A percentile compares a stretch with the other conserved stretches of the same genome.
Evolutionary conservation across 768 basidiomycete species (phyloP).

Genomic region (Hemileccinum rubropunctum): DNA sequence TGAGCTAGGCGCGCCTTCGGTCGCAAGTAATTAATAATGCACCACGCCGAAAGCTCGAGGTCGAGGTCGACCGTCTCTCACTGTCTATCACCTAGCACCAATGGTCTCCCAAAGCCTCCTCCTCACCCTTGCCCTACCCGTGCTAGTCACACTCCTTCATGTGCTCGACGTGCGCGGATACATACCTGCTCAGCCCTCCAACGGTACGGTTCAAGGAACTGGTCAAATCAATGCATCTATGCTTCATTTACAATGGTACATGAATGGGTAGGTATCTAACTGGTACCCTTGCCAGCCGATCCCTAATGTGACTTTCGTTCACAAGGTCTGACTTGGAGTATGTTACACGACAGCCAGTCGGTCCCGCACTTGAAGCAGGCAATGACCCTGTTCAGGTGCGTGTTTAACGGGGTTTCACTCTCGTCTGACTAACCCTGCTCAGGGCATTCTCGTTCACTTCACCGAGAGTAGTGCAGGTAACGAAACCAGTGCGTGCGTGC

Average conservation of each 20-base stretch:
- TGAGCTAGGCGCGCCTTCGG: too few relatives aligned
- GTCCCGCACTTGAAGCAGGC: slow-evolving; percentile 40
- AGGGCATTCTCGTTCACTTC: slow-evolving; percentile 87
- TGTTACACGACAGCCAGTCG: slow-evolving; percentile 61
- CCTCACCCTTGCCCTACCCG: slow-evolving; percentile 2
- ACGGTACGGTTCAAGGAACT: slow-evolving; percentile 50
- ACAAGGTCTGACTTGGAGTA: slow-evolving; percentile 49
- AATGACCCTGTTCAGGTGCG: slow-evolving; percentile 56
- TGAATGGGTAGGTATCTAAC: slow-evolving; percentile 39
- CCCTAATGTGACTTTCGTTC: slow-evolving; percentile 10
- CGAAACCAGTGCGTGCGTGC: slow-evolving; percentile 47
- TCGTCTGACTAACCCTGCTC: not conserved
- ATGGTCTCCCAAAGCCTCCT: slow-evolving; percentile 16
- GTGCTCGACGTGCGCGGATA: slow-evolving; percentile 41
- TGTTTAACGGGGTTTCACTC: not conserved
- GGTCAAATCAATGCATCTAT: slow-evolving; percentile 51
- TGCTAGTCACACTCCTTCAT: slow-evolving; percentile 6
- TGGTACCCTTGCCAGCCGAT: not conserved
- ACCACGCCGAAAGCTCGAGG: slow-evolving; percentile 10
- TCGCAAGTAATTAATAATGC: not conserved
- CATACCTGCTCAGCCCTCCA: slow-evolving; percentile 72
- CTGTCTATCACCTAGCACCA: not conserved
- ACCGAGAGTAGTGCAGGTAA: slow-evolving; percentile 55
- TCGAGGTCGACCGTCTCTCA: not conserved
- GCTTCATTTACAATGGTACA: slow-evolving; percentile 61